Base-by-base conservation (phyloP, 768 basidiomycete genomes). In the Mycena metata region DNA sequence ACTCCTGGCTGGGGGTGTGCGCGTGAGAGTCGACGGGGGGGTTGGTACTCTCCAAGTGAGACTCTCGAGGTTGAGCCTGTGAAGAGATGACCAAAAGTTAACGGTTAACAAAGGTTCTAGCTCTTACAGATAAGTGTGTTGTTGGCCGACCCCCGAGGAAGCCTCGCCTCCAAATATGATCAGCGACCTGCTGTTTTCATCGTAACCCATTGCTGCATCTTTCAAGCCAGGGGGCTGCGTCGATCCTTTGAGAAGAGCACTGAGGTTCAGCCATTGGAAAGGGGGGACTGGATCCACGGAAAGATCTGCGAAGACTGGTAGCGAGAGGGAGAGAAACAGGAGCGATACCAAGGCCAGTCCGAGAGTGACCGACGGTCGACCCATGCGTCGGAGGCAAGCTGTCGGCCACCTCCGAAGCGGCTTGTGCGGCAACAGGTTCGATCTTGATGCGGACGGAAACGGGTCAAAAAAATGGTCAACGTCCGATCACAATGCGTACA, bases 141-240 rank as follows among this genome's bases (percentile, higher is more conserved):
- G 85, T 75, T 88, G 89, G 52, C 84, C 82, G 33, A 91, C 83
- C 13, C 90, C 89, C 67, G 85, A 86, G 62, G 86, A 82, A 6
- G 92, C 91, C 79, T 92, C 85, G 52, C 93, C 93, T 57, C 93
- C 93, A 74, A 93, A 94, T 59, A 94, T 84, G 71, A 94, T 81
- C 60, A 94, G 78, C 12, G 84, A 85, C 57, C 88, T 86, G 72
- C 86, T 86, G 39, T 73, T 76, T 52, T 86, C 84, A 70, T 87
- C 84, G 64, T 86, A 88, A 16, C 91, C 93, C 70, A 95, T 89
- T 39, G 90, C 84, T 9, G 91, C 88, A 73, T 92, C 90, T 77
- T 88, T 91, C 70, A 94, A 83, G 36, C 88, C 86, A 9, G 90
- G 89, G 9, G 91, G 88, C 2, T 81, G 78, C 5, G 86, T 62